A percentile compares a stretch with the other conserved stretches of the same genome.
Conservation (phyloP, 1,284 basidiomycete genomes). For the Psilocybe mexicana region DNA sequence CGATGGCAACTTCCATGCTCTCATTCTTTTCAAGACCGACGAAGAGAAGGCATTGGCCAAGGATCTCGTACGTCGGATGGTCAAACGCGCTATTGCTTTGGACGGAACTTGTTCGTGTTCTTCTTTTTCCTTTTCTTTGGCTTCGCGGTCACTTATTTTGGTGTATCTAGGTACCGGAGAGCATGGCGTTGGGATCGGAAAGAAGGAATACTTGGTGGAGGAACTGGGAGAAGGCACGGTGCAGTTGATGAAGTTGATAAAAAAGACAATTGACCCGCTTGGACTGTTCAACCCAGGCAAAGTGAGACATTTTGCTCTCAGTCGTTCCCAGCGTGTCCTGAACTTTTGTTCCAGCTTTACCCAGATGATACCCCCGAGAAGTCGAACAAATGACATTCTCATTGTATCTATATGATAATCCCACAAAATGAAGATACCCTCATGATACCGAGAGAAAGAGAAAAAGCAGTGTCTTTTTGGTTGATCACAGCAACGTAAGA, state of each 20-base stretch:
- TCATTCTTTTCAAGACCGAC: conserved; percentile 63
- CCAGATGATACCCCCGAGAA: conserved; percentile 9
- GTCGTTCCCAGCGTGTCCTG: neutral
- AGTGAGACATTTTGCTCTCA: conserved; percentile 34
- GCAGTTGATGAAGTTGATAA: conserved; percentile 82
- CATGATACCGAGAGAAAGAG: neutral
- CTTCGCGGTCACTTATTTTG: conserved; percentile 18
- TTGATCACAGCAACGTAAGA: conserved; percentile 5
- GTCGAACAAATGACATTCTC: neutral
- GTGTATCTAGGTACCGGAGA: conserved; percentile 61
- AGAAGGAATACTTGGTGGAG: conserved; percentile 70
- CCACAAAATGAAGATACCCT: neutral
- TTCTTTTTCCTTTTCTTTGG: neutral
- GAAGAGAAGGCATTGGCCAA: conserved; percentile 55
- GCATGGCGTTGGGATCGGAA: conserved; percentile 89
- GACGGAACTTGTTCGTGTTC: conserved; percentile 70
- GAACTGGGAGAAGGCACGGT: conserved; percentile 86
- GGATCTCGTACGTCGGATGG: conserved; percentile 65
- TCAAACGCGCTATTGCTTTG: conserved; percentile 68
- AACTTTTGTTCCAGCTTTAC: conserved; percentile 8
- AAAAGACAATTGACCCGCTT: conserved; percentile 74
- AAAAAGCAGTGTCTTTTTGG: neutral
- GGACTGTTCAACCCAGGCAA: conserved; percentile 87
- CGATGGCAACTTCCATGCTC: conserved; percentile 68
- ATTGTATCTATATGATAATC: too few relatives aligned